Conservation (phyloP, 805 yeast species). For the Lachancea lanzarotensis region DNA sequence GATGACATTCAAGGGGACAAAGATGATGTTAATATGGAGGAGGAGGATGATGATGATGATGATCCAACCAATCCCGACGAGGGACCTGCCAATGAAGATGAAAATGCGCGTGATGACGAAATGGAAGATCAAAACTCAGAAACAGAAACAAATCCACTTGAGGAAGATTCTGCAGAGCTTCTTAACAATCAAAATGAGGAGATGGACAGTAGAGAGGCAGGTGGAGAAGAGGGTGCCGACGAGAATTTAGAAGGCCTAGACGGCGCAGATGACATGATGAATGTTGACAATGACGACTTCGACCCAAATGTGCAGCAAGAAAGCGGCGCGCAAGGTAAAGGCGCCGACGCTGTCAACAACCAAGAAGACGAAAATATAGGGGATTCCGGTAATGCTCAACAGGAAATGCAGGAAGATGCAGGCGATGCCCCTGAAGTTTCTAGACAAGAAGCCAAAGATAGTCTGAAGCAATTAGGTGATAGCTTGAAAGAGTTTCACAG, state of each 20-base stretch:
- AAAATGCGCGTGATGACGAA: background rate
- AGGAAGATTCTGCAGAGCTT: slow-evolving; percentile 11
- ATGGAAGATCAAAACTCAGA: slow-evolving; percentile 29
- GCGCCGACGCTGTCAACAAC: slow-evolving; percentile 48
- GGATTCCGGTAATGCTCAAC: slow-evolving; percentile 50
- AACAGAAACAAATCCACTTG: slow-evolving; percentile 28
- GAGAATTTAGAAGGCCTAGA: slow-evolving; percentile 38
- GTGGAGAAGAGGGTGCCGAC: slow-evolving; percentile 38
- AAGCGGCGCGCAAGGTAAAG: slow-evolving; percentile 55
- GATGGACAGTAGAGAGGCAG: slow-evolving; percentile 28
- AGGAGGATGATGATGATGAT: slow-evolving; percentile 47
- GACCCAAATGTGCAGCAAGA: slow-evolving; percentile 57
- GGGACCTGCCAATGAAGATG: slow-evolving; percentile 26
- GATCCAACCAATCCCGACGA: slow-evolving; percentile 26
- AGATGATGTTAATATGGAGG: slow-evolving; percentile 60
- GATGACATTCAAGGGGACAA: slow-evolving; percentile 23
- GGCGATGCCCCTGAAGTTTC: slow-evolving; percentile 44
- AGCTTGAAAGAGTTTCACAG: slow-evolving; percentile 86
- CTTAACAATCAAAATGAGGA: slow-evolving; percentile 20
- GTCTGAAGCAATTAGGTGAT: slow-evolving; percentile 86
- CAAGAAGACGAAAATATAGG: slow-evolving; percentile 66
- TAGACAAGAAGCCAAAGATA: slow-evolving; percentile 63
- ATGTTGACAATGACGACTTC: slow-evolving; percentile 43
- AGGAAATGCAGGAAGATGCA: slow-evolving; percentile 35
- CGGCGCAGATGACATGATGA: slow-evolving; percentile 41